These are phyloP conservation scores for Leccinellum albellum DNA, from an alignment of 768 basidiomycete genomes.

Conservation along the genomic window DNA sequence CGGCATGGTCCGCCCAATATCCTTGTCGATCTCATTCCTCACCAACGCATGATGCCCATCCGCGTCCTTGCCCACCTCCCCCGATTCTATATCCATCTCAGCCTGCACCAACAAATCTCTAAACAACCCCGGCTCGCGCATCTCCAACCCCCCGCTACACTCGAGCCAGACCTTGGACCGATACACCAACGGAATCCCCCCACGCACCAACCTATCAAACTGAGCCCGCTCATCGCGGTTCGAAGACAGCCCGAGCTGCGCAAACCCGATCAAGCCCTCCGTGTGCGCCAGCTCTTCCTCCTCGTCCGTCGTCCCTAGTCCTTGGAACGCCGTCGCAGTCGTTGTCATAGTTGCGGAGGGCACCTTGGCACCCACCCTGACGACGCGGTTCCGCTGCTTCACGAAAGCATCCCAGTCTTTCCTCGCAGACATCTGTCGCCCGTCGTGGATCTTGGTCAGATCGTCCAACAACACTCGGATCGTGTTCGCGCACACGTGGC, in stretches of 20 bases:
- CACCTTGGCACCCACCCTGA: slow-evolving; percentile 28
- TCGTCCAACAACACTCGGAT: slow-evolving; percentile 70
- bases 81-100: slow-evolving; percentile 35
- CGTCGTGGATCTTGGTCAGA: slow-evolving; percentile 80
- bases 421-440: slow-evolving; percentile 61
- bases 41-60: slow-evolving; percentile 42
- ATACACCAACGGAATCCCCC: slow-evolving; percentile 83
- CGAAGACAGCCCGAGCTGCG: slow-evolving; percentile 77
- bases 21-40: slow-evolving; percentile 89
- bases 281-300: slow-evolving; percentile 77
- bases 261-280: slow-evolving; percentile 86
- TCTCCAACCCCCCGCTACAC: slow-evolving; percentile 89
- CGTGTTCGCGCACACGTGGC: slow-evolving; percentile 72
- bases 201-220: slow-evolving; percentile 75
- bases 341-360: slow-evolving; percentile 16
- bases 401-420: slow-evolving; percentile 91
- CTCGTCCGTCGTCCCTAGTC: slow-evolving; percentile 57
- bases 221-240: slow-evolving; percentile 69
- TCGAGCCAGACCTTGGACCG: slow-evolving; percentile 91
- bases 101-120: slow-evolving; percentile 68
- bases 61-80: not conserved
- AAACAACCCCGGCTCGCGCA: slow-evolving; percentile 89
- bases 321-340: slow-evolving; percentile 63
- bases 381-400: slow-evolving; percentile 54
- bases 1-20: slow-evolving; percentile 89